phyloP scores from a whole-genome alignment of 371 early-diverging fungal species.

The Rhizomucor miehei region DNA sequence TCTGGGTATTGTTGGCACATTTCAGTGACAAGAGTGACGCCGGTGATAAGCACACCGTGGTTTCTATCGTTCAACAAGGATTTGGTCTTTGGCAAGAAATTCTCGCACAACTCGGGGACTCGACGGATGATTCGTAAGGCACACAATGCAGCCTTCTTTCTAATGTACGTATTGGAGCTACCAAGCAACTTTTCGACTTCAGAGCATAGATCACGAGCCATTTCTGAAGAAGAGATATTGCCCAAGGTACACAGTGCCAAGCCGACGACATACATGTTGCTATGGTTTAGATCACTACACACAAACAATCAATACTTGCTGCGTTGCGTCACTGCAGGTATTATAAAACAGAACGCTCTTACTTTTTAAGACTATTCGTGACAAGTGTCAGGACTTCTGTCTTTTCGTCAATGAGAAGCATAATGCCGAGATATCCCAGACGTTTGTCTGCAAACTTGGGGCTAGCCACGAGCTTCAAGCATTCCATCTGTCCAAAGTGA shows the following conservation, averaged over 20 bases:
- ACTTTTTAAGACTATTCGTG: constrained; percentile 97
- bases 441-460: constrained; percentile 94
- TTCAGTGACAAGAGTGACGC: constrained; percentile 87
- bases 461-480: constrained; percentile 93
- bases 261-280: constrained; percentile 94
- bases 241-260: constrained; percentile 95
- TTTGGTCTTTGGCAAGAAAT: constrained; percentile 74
- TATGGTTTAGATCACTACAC: constrained; percentile 87
- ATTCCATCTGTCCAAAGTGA: constrained; percentile 98
- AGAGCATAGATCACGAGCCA: constrained; percentile 90
- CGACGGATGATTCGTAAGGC: constrained; percentile 89
- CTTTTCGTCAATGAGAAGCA: constrained; percentile 95
- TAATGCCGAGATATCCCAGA: constrained; percentile 95
- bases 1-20: constrained; percentile 77
- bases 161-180: constrained; percentile 88
- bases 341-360: constrained; percentile 19
- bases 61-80: constrained; percentile 87
- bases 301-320: too few species aligned
- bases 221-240: constrained; percentile 92
- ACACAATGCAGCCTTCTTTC: constrained; percentile 96
- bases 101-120: constrained; percentile 90
- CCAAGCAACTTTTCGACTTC: constrained; percentile 93
- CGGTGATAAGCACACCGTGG: constrained; percentile 94
- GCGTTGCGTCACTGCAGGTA: not conserved
- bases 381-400: constrained; percentile 94